These are phyloP conservation scores for Jatropha curcas DNA, from an alignment of 345 rosid species.

Conservation along the genomic window DNA sequence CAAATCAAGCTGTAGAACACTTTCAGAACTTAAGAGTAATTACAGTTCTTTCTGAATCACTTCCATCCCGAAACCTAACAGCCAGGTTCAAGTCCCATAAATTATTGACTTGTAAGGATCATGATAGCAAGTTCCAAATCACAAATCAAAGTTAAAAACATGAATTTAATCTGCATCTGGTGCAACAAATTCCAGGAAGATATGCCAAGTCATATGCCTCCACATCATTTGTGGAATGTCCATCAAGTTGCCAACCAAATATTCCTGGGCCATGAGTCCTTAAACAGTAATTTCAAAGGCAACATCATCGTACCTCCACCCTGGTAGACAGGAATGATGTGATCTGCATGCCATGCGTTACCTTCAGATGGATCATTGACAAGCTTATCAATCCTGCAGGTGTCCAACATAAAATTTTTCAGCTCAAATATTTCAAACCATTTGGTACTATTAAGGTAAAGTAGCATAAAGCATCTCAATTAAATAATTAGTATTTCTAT, in stretches of 20 bases:
- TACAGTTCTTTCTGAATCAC: too few relatives aligned
- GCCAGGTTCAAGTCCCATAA: neutral
- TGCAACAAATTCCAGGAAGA: neutral
- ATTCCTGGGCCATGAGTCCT: neutral
- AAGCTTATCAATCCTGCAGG: constrained; percentile 71
- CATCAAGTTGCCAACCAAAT: neutral
- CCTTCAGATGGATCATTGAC: constrained; percentile 77
- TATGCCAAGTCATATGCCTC: neutral
- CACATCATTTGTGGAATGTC: neutral
- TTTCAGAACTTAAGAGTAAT: too few relatives aligned
- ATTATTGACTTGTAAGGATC: neutral
- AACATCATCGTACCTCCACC: constrained; percentile 72
- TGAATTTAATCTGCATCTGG: neutral
- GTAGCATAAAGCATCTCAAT: neutral
- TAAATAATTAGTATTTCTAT: neutral
- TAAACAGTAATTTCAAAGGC: constrained; percentile 6
- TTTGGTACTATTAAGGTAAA: neutral
- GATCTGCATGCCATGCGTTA: constrained; percentile 97
- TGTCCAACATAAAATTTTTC: constrained; percentile 15
- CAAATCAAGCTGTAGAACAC: too few relatives aligned
- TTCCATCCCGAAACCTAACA: too few relatives aligned
- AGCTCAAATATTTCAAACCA: neutral
- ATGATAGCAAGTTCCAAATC: neutral
- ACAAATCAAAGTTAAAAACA: neutral
- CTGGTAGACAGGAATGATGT: constrained; percentile 77